These are phyloP conservation scores for Oryza glumipatula DNA, from an alignment of 176 grass and related monocot species.

Conservation along the genomic window DNA sequence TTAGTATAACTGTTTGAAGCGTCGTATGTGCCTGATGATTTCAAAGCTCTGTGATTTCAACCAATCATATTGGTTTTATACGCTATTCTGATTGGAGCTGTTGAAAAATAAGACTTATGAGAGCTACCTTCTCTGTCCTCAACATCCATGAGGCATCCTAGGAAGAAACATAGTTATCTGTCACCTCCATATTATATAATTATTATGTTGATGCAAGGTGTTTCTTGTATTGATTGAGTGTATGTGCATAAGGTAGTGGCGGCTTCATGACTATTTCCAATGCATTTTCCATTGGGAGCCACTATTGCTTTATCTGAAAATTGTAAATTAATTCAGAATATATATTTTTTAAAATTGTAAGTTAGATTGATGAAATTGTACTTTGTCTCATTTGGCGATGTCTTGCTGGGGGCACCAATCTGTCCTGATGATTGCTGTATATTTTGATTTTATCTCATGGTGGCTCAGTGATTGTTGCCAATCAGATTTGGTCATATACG, in stretches of 20 bases:
- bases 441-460: neutral
- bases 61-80: slow-evolving; percentile 53
- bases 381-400: neutral
- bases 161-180: neutral
- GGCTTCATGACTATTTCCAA: neutral
- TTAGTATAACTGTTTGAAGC: neutral
- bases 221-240: neutral
- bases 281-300: neutral
- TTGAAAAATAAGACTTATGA: slow-evolving; percentile 41
- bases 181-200: neutral
- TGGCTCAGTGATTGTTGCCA: slow-evolving; percentile 5
- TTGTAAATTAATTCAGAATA: too few species aligned
- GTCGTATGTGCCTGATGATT: neutral
- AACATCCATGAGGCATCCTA: neutral
- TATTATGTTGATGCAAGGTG: neutral
- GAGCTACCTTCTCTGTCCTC: slow-evolving; percentile 3
- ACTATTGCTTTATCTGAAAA: neutral
- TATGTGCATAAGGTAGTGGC: neutral
- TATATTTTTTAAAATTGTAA: neutral
- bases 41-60: slow-evolving; percentile 36
- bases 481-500: slow-evolving; percentile 38
- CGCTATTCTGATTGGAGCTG: slow-evolving; percentile 50
- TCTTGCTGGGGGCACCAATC: neutral
- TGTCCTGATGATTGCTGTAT: neutral
- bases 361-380: neutral